Evolutionary conservation across 371 early-diverging fungal genomes (phyloP), one percentile per base, ranked within the genome.

Genomic region (Apophysomyces elegans): DNA sequence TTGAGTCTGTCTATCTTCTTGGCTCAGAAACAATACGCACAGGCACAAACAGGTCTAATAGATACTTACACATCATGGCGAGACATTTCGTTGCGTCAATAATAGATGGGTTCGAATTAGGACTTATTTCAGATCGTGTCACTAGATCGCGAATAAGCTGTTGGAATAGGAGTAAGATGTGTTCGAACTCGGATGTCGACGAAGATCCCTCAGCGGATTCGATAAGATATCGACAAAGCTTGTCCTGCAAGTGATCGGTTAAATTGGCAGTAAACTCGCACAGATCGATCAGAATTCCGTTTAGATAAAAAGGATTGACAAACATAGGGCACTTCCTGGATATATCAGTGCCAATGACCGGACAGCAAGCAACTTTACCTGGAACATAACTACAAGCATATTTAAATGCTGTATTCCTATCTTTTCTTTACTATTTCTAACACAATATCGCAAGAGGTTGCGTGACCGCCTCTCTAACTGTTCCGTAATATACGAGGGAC

Each of bases 51-150:
- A 26, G 1, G 1, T 26, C 26, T 26, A 0, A 26, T 26, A 26
- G 35, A 16, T 14, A 67, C 76, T 73, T 75, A 80, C 82, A 80
- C 21, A 85, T 65, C 36, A 74, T 73, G 6, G 79, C 75, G 5
- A 85, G 65, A 32, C 82, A 83, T 56, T 70, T 72, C 8, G 81
- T 83, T 5, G 76, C 79, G 64, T 78, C 70, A 41, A 80, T 77
- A 4, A 83, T 76, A 2, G 69, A 64, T 12, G 72, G 63, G 56
- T 85, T 81, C 46, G 75, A 69, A 66, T 83, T 77, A 0, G 78
- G 74, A 26, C 69, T 70, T 1, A 71, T 35, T 61, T 26, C 26
- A 41, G 35, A 71, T 32, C 62, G 44, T 8, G 63, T 56, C 35
- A 75, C 37, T 3, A 68, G 36, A 37, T 64, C 58, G 13, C 68